Evolutionary conservation across 2,329 filamentous ascomycete genomes (phyloP).

Genomic region (Colletotrichum camelliae): DNA sequence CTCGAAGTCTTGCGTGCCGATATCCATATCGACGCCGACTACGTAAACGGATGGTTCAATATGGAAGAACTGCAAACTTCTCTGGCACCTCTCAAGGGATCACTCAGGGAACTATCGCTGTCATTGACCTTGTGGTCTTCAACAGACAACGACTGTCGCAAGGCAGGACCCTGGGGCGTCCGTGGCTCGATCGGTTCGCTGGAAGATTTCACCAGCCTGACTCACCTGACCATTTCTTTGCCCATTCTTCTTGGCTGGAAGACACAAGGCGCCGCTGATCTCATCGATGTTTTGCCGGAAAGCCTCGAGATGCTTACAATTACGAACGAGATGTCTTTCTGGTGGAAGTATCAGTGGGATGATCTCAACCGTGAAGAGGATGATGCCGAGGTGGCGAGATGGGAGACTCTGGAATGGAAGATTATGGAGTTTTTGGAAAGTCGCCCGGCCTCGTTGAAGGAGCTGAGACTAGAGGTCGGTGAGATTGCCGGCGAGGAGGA

Average conservation of each 20-base stretch:
- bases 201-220: not conserved
- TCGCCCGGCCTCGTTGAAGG: accelerated
- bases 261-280: not conserved
- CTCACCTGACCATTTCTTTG: not conserved
- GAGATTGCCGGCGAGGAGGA: not conserved
- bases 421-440: not conserved
- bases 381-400: not conserved
- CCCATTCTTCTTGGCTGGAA: not conserved
- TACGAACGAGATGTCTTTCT: not conserved
- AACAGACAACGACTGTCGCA: not conserved
- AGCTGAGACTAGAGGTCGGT: not conserved
- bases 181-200: not conserved
- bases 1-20: not conserved
- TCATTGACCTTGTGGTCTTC: not conserved
- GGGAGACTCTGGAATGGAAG: not conserved
- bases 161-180: not conserved
- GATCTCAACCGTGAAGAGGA: not conserved
- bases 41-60: not conserved
- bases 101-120: not conserved
- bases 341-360: slow-evolving; percentile 1
- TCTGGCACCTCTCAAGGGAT: not conserved
- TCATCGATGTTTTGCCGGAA: not conserved
- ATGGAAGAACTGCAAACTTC: not conserved
- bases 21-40: not conserved
- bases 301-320: not conserved